Evolutionary conservation across 768 basidiomycete genomes (phyloP).

Genomic region (Paxillus ammoniavirescens): DNA sequence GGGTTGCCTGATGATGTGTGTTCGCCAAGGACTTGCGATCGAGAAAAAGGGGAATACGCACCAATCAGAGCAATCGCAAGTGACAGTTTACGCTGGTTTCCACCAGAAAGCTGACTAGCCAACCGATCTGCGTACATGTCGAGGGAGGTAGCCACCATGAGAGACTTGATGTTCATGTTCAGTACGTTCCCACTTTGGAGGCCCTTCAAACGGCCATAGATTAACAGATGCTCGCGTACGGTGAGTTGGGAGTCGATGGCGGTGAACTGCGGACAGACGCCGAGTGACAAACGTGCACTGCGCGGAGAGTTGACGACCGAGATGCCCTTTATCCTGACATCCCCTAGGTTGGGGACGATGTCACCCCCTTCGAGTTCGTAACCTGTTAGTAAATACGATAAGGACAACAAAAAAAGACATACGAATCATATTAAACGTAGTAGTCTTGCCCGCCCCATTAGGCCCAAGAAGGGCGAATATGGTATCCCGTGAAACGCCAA

Average conservation of each 20-base stretch:
- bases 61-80: conserved; percentile 77
- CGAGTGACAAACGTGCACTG: conserved; percentile 63
- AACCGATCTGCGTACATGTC: conserved; percentile 62
- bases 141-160: conserved; percentile 61
- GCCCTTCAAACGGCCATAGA: conserved; percentile 77
- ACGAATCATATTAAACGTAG: conserved; percentile 81
- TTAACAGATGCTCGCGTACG: conserved; percentile 69
- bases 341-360: conserved; percentile 63
- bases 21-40: neutral
- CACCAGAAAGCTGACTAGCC: conserved; percentile 74
- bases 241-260: conserved; percentile 78
- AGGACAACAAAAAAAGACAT: conserved; percentile 22
- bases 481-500: conserved; percentile 61
- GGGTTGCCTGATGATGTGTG: conserved; percentile 54
- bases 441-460: conserved; percentile 84
- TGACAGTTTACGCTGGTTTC: conserved; percentile 75
- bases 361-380: conserved; percentile 53
- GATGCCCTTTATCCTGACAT: conserved; percentile 62
- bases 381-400: neutral
- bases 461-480: conserved; percentile 76
- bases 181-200: conserved; percentile 50
- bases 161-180: conserved; percentile 48
- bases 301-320: conserved; percentile 67
- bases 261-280: conserved; percentile 84
- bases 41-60: conserved; percentile 17